Evolutionary conservation across 352 stramenopile species (phyloP).

Genomic region (Globisporangium solare): DNA sequence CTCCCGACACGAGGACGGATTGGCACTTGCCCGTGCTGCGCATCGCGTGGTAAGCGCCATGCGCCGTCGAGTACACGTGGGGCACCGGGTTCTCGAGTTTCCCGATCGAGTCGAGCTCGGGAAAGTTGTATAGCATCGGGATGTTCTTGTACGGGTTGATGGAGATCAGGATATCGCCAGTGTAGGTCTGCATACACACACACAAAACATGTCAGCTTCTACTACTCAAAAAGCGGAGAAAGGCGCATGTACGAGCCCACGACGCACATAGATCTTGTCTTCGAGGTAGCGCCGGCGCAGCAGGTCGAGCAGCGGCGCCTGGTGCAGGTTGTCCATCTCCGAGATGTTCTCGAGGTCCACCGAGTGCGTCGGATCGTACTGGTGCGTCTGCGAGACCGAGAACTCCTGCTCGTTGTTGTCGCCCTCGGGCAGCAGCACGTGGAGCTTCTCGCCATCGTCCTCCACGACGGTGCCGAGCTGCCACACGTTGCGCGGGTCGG

Average conservation of each 20-base stretch:
- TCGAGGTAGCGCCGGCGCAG: constrained; percentile 85
- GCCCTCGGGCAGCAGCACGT: constrained; percentile 74
- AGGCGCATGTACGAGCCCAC: neutral
- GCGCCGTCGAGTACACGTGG: constrained; percentile 82
- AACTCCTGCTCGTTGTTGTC: constrained; percentile 80
- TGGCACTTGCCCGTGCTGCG: constrained; percentile 79
- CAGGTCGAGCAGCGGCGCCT: constrained; percentile 88
- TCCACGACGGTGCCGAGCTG: constrained; percentile 82
- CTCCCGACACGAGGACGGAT: constrained; percentile 83
- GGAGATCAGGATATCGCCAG: constrained; percentile 93
- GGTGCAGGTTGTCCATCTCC: constrained; percentile 93
- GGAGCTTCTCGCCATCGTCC: constrained; percentile 80
- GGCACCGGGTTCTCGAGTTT: constrained; percentile 84
- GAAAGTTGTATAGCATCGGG: constrained; percentile 89
- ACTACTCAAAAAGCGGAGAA: neutral
- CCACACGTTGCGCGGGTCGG: constrained; percentile 83
- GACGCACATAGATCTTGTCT: constrained; percentile 89
- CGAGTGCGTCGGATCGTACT: constrained; percentile 88
- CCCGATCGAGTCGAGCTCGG: constrained; percentile 81
- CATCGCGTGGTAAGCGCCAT: constrained; percentile 79
- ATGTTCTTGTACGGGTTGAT: constrained; percentile 97
- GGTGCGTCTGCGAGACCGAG: constrained; percentile 76
- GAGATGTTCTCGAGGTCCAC: constrained; percentile 88
- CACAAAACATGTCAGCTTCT: constrained; percentile 2
- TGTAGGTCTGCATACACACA: constrained; percentile 73